A percentile compares a stretch with the other conserved stretches of the same genome.
These are phyloP conservation scores for Ormosia semicastrata DNA, from an alignment of 306 rosid genomes.

Conservation along the genomic window DNA sequence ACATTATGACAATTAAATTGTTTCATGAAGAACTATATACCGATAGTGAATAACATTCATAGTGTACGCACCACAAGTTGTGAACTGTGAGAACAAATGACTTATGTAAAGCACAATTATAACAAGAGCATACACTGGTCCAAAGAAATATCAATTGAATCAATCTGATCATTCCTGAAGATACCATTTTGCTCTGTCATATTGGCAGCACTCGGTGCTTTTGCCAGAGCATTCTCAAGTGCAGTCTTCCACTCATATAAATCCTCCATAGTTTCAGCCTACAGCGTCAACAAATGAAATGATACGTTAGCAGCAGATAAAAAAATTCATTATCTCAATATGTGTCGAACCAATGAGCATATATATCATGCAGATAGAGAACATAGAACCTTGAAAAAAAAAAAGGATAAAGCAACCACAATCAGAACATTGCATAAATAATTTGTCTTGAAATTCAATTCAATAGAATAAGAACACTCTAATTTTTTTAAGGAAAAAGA, in stretches of 20 bases:
- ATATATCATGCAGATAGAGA: not conserved
- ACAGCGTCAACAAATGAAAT: conserved; percentile 31
- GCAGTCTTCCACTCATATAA: conserved; percentile 94
- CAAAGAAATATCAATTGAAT: conserved; percentile 61
- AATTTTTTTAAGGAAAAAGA: not conserved
- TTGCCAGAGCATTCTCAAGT: conserved; percentile 81
- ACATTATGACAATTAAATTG: conserved; percentile 1
- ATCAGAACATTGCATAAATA: not conserved
- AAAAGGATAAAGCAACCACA: not conserved
- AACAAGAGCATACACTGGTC: conserved; percentile 68
- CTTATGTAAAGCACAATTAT: conserved; percentile 37
- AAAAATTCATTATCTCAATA: not conserved
- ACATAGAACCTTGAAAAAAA: not conserved
- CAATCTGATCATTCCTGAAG: conserved; percentile 62
- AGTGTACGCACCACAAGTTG: conserved; percentile 11
- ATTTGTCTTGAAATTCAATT: conserved; percentile 1
- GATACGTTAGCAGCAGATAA: conserved; percentile 28
- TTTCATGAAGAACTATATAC: not conserved
- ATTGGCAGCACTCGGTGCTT: conserved; percentile 69
- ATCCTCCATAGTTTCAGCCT: conserved; percentile 95
- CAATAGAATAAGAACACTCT: not conserved
- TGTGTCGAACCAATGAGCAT: conserved; percentile 12
- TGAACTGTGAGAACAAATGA: conserved; percentile 35
- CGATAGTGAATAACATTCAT: conserved; percentile 5
- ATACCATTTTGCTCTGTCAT: conserved; percentile 69